A percentile compares a stretch with the other conserved stretches of the same genome.
These are phyloP conservation scores for Phytophthora capsici DNA, from an alignment of 352 stramenopile species.

Conservation along the genomic window DNA sequence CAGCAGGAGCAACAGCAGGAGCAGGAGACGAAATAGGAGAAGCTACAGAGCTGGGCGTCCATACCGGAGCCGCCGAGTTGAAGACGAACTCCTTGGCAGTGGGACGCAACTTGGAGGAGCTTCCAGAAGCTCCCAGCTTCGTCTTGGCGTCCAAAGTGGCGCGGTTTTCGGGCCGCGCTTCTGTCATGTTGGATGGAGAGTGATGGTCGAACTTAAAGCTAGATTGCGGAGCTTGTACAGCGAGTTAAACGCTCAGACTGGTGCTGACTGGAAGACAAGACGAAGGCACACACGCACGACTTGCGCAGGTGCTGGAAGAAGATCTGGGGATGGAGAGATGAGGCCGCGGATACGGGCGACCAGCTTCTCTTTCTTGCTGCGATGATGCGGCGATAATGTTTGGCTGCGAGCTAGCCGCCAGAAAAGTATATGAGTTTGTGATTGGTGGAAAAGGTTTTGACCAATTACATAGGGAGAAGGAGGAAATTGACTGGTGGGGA, in stretches of 20 bases:
- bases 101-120: slow-evolving; percentile 60
- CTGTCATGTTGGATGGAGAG: slow-evolving; percentile 23
- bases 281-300: slow-evolving; percentile 36
- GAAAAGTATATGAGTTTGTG: neutral
- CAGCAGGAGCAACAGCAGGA: slow-evolving; percentile 6
- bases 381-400: slow-evolving; percentile 29
- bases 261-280: neutral
- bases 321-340: slow-evolving; percentile 9
- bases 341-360: neutral
- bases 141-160: slow-evolving; percentile 30
- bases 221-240: slow-evolving; percentile 5
- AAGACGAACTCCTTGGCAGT: slow-evolving; percentile 75
- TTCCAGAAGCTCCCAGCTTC: slow-evolving; percentile 8
- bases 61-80: slow-evolving; percentile 54
- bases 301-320: slow-evolving; percentile 29
- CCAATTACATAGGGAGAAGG: slow-evolving; percentile 1
- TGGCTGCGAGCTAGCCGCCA: slow-evolving; percentile 12
- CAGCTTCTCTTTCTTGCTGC: slow-evolving; percentile 4
- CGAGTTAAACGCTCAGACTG: neutral
- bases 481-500: slow-evolving; percentile 18
- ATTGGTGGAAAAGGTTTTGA: slow-evolving; percentile 11
- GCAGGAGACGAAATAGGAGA: slow-evolving; percentile 1
- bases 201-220: neutral
- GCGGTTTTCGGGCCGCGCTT: slow-evolving; percentile 26
- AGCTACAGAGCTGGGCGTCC: slow-evolving; percentile 42